Percentiles rank a stretch among this genome's conserved stretches.
Conservation (phyloP, 2,329 filamentous ascomycete genomes). For the Coniella vitis region DNA sequence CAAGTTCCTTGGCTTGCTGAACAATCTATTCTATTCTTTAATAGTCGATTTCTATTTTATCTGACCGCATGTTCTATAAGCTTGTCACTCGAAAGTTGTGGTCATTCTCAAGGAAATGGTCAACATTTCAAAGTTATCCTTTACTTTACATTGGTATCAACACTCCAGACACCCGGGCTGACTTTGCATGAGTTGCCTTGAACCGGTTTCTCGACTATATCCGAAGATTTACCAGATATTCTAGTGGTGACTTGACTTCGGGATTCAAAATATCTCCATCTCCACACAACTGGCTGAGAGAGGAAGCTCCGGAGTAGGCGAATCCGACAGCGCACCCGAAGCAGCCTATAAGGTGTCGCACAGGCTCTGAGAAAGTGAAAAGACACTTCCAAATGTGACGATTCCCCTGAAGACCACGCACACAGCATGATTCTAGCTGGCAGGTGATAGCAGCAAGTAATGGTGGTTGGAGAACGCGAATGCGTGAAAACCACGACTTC, state of each 20-base stretch:
- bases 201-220: too few species aligned
- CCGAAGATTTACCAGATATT: too few species aligned
- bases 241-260: background rate
- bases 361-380: background rate
- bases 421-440: constrained; percentile 1
- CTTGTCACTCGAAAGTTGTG: too few species aligned
- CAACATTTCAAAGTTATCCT: too few species aligned
- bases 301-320: constrained; percentile 5
- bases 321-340: background rate
- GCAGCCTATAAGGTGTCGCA: background rate
- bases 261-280: background rate
- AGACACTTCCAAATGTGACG: background rate
- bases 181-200: too few species aligned
- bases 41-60: too few species aligned
- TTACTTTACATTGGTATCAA: too few species aligned
- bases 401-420: background rate
- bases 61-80: too few species aligned
- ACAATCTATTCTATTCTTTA: too few species aligned
- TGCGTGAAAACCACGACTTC: background rate
- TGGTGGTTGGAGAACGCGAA: background rate
- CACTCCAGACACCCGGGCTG: too few species aligned
- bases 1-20: too few species aligned
- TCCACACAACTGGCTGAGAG: background rate
- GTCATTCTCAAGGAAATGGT: too few species aligned
- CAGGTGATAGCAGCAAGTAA: constrained; percentile 1